Percentiles rank a stretch among this genome's conserved stretches.
These are phyloP conservation scores for Fusarium heterosporum DNA, from an alignment of 2,329 filamentous ascomycete genomes.

Conservation along the genomic window DNA sequence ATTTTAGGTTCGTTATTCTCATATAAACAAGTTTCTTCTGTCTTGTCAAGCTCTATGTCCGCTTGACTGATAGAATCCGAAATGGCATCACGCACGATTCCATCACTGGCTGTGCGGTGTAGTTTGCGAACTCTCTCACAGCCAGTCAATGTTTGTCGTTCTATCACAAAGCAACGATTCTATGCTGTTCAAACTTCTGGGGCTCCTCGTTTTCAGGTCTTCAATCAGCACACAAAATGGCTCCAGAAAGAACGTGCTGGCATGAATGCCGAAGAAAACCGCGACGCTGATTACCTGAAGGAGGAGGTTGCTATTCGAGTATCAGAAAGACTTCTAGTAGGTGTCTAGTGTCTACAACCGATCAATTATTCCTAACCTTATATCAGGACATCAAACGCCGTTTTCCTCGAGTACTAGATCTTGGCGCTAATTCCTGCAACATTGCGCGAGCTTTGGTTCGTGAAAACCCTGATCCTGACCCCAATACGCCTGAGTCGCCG, in stretches of 20 bases:
- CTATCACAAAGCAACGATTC: conserved; percentile 56
- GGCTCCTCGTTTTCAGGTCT: conserved; percentile 85
- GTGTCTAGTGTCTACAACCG: conserved; percentile 17
- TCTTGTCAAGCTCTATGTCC: conserved; percentile 9
- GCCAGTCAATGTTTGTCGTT: conserved; percentile 27
- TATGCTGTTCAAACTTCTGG: conserved; percentile 86
- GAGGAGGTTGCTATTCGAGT: conserved; percentile 89
- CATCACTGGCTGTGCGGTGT: conserved; percentile 44
- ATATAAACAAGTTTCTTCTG: conserved; percentile 9
- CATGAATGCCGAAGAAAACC: conserved; percentile 73
- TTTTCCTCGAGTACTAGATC: conserved; percentile 86
- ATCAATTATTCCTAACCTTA: conserved; percentile 27
- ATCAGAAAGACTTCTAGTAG: conserved; percentile 84
- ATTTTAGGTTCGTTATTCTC: conserved; percentile 15
- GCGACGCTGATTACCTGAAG: conserved; percentile 90
- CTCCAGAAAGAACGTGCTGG: conserved; percentile 91
- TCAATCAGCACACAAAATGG: conserved; percentile 89
- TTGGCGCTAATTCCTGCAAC: conserved; percentile 96
- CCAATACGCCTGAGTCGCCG: conserved; percentile 66
- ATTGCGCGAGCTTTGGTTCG: conserved; percentile 84
- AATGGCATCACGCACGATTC: conserved; percentile 49
- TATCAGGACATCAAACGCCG: conserved; percentile 88
- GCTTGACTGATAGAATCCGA: conserved; percentile 28
- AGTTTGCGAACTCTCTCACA: conserved; percentile 42
- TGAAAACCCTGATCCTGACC: conserved; percentile 72